Evolutionary conservation across 2,329 filamentous ascomycete genomes (phyloP).

Genomic region (Myriosclerotinia duriaeana): DNA sequence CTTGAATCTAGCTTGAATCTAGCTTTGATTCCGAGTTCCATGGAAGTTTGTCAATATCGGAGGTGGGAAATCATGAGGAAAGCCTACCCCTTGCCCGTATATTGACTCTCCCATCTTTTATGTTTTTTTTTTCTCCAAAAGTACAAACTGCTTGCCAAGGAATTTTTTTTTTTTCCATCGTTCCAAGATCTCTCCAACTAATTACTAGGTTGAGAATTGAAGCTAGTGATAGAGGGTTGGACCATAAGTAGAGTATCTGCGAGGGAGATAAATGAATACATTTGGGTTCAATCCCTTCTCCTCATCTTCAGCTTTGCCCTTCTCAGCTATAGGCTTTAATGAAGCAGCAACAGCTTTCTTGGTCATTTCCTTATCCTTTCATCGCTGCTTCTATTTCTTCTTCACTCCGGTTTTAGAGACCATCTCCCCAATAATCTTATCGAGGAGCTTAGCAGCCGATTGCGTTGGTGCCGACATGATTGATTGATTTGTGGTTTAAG

Average conservation of each 20-base stretch:
- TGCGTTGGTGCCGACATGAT: constrained; percentile 39
- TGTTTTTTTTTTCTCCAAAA: background rate
- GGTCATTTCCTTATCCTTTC: no score
- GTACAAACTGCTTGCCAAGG: constrained; percentile 9
- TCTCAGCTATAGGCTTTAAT: no score
- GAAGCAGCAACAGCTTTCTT: no score
- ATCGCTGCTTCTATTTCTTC: constrained; percentile 89
- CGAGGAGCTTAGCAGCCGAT: constrained; percentile 56
- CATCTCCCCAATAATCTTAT: constrained; percentile 90
- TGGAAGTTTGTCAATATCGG: background rate
- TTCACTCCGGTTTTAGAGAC: constrained; percentile 86
- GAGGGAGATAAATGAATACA: no score
- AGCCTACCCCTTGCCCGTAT: background rate
- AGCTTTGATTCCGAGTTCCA: constrained; percentile 1
- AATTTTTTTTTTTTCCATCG: background rate
- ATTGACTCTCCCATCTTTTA: background rate
- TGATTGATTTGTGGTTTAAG: constrained; percentile 15
- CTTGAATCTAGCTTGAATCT: constrained; percentile 2
- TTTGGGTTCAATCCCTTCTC: no score
- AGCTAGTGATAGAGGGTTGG: no score
- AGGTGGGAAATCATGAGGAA: background rate
- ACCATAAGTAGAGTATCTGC: no score
- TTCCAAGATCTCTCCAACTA: constrained; percentile 11
- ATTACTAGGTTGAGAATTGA: no score
- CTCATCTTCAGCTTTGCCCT: no score